phyloP scores from a whole-genome alignment of 169 alveolate genomes.

The Ichthyophthirius multifiliis region DNA sequence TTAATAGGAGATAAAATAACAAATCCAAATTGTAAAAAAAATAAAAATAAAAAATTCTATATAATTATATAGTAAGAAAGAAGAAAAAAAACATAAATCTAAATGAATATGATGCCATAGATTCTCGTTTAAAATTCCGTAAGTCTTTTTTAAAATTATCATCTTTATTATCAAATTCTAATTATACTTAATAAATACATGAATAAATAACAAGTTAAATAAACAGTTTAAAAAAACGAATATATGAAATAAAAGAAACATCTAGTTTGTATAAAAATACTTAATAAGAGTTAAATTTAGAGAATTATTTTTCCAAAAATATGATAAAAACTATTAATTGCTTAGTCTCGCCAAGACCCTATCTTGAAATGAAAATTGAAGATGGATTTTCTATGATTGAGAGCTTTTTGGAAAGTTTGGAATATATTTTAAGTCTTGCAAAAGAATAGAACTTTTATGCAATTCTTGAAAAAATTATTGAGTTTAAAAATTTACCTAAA shows the following conservation, averaged over 20 bases:
- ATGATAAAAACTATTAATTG: background rate
- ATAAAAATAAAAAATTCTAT: background rate
- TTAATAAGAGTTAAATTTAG: too few species aligned
- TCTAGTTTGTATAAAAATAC: too few species aligned
- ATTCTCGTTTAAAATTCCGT: background rate
- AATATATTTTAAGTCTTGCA: background rate
- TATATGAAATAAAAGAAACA: constrained; percentile 1
- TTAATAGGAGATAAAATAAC: background rate
- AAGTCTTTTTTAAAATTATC: background rate
- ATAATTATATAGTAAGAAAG: background rate
- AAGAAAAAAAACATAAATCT: background rate
- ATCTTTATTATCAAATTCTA: background rate
- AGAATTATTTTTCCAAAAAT: background rate
- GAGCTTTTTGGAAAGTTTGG: background rate
- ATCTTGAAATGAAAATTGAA: background rate
- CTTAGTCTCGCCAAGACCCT: background rate
- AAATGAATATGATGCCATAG: constrained; percentile 9
- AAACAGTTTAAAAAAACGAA: background rate
- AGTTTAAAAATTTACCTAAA: background rate
- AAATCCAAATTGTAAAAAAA: background rate
- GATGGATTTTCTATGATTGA: background rate
- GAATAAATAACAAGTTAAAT: background rate
- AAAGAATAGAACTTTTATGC: background rate
- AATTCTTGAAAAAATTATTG: background rate
- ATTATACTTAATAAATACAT: background rate